These are phyloP conservation scores for Aspergillus tanneri DNA, from an alignment of 2,329 filamentous ascomycete species.

Conservation along the genomic window DNA sequence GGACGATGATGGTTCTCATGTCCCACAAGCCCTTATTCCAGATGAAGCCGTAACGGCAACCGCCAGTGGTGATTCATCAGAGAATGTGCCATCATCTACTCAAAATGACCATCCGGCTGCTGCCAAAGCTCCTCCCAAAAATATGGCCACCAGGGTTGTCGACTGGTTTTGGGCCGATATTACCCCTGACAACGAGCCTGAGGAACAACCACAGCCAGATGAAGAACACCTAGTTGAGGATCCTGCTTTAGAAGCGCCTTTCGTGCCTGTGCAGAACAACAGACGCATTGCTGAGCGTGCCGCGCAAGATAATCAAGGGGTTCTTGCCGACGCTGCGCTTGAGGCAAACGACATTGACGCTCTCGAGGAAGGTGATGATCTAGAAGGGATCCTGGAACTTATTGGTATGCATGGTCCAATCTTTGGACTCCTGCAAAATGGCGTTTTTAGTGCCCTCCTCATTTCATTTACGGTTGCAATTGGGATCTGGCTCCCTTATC, in stretches of 20 bases:
- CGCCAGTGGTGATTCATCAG: background rate
- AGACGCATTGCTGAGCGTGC: conserved; percentile 41
- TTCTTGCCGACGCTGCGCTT: conserved; percentile 57
- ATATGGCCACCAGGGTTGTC: conserved; percentile 28
- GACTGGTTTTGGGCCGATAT: conserved; percentile 51
- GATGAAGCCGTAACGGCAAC: background rate
- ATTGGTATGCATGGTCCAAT: conserved; percentile 95
- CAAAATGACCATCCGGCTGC: conserved; percentile 13
- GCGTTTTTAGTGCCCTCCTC: conserved; percentile 86
- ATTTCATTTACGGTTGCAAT: conserved; percentile 82
- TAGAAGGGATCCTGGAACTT: conserved; percentile 93
- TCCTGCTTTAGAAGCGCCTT: conserved; percentile 59
- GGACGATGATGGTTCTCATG: background rate
- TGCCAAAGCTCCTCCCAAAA: conserved; percentile 18
- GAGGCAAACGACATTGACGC: conserved; percentile 62
- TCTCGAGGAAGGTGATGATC: conserved; percentile 77
- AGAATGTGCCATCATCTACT: conserved; percentile 1
- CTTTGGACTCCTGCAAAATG: conserved; percentile 87
- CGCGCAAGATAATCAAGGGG: conserved; percentile 16
- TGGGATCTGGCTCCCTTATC: conserved; percentile 88
- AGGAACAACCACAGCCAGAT: conserved; percentile 49
- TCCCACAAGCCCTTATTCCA: background rate
- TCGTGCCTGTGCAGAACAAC: conserved; percentile 54
- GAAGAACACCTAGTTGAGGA: conserved; percentile 63
- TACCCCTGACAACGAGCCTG: conserved; percentile 23